These are phyloP conservation scores for Hanseniaspora clermontiae DNA, from an alignment of 805 yeast genomes.

Conservation along the genomic window DNA sequence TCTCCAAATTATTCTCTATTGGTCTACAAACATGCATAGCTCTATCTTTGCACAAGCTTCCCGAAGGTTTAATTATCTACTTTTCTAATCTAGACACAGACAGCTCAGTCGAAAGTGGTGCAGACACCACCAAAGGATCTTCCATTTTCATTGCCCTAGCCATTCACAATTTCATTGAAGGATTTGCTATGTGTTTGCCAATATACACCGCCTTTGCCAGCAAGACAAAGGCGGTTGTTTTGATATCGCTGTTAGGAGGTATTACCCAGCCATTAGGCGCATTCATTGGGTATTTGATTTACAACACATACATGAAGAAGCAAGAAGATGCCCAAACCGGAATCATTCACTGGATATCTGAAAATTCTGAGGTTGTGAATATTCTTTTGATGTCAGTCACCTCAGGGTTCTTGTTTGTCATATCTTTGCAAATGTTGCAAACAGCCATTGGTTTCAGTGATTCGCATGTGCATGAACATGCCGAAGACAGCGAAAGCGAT, in stretches of 20 bases:
- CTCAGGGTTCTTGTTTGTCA: slow-evolving; percentile 71
- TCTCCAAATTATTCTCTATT: slow-evolving; percentile 66
- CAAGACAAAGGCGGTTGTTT: slow-evolving; percentile 47
- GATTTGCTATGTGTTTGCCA: slow-evolving; percentile 87
- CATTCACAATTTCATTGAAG: slow-evolving; percentile 86
- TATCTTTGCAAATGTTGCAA: slow-evolving; percentile 75
- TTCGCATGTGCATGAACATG: slow-evolving; percentile 33
- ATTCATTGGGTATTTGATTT: slow-evolving; percentile 45
- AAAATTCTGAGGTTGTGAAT: slow-evolving; percentile 32
- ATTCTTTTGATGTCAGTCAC: slow-evolving; percentile 61
- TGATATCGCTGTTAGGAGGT: slow-evolving; percentile 64
- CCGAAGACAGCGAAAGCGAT: slow-evolving; percentile 16
- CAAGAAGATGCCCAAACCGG: slow-evolving; percentile 26
- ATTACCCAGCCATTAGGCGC: slow-evolving; percentile 88
- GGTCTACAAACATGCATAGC: slow-evolving; percentile 87
- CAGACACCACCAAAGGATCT: slow-evolving; percentile 44
- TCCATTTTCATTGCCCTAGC: slow-evolving; percentile 74
- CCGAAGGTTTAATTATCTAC: slow-evolving; percentile 87
- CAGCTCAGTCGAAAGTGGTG: slow-evolving; percentile 23
- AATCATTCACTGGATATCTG: slow-evolving; percentile 23
- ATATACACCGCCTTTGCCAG: slow-evolving; percentile 62
- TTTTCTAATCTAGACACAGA: slow-evolving; percentile 53
- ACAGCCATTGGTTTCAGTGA: slow-evolving; percentile 74
- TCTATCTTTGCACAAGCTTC: slow-evolving; percentile 76
- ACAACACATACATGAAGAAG: slow-evolving; percentile 29